Evolutionary conservation across 768 basidiomycete genomes (phyloP).

Genomic region (Mycena rosella): DNA sequence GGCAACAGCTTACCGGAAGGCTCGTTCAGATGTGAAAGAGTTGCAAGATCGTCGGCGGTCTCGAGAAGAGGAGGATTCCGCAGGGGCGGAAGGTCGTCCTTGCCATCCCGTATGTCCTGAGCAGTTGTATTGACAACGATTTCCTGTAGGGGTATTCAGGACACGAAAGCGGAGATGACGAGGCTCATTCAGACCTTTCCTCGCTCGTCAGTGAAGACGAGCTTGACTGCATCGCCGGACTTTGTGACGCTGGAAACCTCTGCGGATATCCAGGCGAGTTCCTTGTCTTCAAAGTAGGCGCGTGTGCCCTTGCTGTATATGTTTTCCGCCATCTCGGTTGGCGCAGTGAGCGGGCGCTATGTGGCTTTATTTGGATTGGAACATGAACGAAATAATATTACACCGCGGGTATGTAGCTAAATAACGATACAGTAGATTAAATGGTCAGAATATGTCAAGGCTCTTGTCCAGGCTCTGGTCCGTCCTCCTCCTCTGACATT

Average conservation of each 20-base stretch:
- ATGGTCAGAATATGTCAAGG: slow-evolving; percentile 29
- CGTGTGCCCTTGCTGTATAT: slow-evolving; percentile 92
- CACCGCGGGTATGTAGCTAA: slow-evolving; percentile 21
- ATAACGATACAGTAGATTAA: slow-evolving; percentile 35
- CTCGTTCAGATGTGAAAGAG: slow-evolving; percentile 97
- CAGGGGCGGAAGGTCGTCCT: slow-evolving; percentile 88
- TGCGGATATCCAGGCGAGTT: slow-evolving; percentile 93
- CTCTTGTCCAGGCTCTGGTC: slow-evolving; percentile 19
- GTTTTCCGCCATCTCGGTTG: slow-evolving; percentile 87
- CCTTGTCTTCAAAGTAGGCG: slow-evolving; percentile 95
- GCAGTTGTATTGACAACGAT: slow-evolving; percentile 81
- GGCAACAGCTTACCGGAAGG: slow-evolving; percentile 77
- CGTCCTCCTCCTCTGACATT: slow-evolving; percentile 23
- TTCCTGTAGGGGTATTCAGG: slow-evolving; percentile 64
- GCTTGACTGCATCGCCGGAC: slow-evolving; percentile 81
- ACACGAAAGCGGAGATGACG: slow-evolving; percentile 22
- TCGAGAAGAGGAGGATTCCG: slow-evolving; percentile 97
- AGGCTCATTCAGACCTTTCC: slow-evolving; percentile 75
- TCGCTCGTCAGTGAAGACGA: slow-evolving; percentile 90
- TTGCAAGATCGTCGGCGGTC: slow-evolving; percentile 97
- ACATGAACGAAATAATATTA: slow-evolving; percentile 18
- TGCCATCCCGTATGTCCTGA: slow-evolving; percentile 84
- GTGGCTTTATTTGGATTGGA: slow-evolving; percentile 4
- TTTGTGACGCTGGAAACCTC: slow-evolving; percentile 79
- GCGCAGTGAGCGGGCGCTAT: not conserved